These are phyloP conservation scores for Fusarium sp. DNA, from an alignment of 2,329 filamentous ascomycete species.

Conservation along the genomic window DNA sequence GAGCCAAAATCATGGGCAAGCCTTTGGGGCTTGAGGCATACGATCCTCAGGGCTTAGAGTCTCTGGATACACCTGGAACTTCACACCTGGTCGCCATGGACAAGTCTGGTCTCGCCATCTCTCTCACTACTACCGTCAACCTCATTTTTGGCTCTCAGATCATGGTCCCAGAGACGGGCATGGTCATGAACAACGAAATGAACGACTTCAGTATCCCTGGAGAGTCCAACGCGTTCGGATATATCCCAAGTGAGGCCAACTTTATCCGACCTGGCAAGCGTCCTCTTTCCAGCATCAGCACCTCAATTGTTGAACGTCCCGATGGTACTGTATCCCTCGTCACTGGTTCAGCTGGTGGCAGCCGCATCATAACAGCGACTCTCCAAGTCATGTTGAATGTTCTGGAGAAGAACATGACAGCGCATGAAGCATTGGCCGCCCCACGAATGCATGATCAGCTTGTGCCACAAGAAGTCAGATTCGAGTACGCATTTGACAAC, in stretches of 20 bases:
- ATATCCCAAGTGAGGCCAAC: constrained; percentile 79
- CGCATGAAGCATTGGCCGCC: constrained; percentile 71
- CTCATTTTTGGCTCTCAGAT: constrained; percentile 81
- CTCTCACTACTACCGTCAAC: constrained; percentile 85
- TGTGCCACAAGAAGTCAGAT: constrained; percentile 73
- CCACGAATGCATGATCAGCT: constrained; percentile 88
- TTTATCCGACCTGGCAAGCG: constrained; percentile 82
- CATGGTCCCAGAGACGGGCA: constrained; percentile 83
- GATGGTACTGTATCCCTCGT: constrained; percentile 78
- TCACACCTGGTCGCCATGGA: constrained; percentile 77
- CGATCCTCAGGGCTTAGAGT: constrained; percentile 59
- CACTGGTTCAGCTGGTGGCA: constrained; percentile 84
- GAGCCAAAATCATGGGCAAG: constrained; percentile 58
- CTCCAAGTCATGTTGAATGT: constrained; percentile 83
- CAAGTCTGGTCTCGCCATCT: constrained; percentile 76
- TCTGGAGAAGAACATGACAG: constrained; percentile 73
- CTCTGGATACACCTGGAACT: constrained; percentile 73
- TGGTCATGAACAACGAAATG: constrained; percentile 76
- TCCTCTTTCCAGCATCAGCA: constrained; percentile 81
- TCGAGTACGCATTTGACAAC: constrained; percentile 82
- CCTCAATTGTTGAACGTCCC: constrained; percentile 78
- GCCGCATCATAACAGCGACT: constrained; percentile 84
- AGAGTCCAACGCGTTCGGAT: constrained; percentile 79
- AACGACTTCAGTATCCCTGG: constrained; percentile 84
- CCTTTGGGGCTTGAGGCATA: constrained; percentile 57